Base-by-base conservation (phyloP, 2,329 filamentous ascomycete genomes). In the Calonectria ilicicola region DNA sequence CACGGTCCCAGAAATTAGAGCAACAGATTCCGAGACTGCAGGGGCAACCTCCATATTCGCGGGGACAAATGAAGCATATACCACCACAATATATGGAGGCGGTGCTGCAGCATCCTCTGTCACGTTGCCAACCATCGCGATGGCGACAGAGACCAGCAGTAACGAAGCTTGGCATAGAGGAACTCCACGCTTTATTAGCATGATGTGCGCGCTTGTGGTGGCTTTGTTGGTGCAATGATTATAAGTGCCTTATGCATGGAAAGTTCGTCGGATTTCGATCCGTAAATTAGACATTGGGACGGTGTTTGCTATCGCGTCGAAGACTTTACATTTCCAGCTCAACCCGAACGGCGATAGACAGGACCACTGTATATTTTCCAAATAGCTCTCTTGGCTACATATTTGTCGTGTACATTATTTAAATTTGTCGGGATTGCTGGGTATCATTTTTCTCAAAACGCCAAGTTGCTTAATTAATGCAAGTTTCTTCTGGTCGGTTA, bases 391-490 rank as follows among this genome's bases (percentile, higher is more conserved):
- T 17, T 38, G 26, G 47, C 42, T 56, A 15, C 58, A 42, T 71
- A 26, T 66, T 1, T 38, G 49, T 53, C 9, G 63, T 67, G 71
- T 75, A 72, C 67, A 69, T 81, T 71, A 84, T 79, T 84, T 83
- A 64, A 86, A 86, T 74, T 91, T 91, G 17, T 86, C 84, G 19
- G 88, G 87, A 72, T 92, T 92, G 77, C 89, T 93, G 70, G 89
- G 86, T 83, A 95, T 93, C 85, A 95, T 86, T 81, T 89, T 91
- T 76, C 88, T 87, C 78, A 94, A 80, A 14, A 93, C 89, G 74
- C 93, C 91, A 71, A 94, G 91, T 82, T 95, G 93, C 76, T 91
- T 91, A 44, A 90, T 86, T 79, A 94, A 86, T 56, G 89, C 90
- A 78, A 91, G 89, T 79, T 93, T 88, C 80, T 91, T 90, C 73